Conservation (phyloP, 495 filamentous ascomycete species). For the Penicillium paxilli region DNA sequence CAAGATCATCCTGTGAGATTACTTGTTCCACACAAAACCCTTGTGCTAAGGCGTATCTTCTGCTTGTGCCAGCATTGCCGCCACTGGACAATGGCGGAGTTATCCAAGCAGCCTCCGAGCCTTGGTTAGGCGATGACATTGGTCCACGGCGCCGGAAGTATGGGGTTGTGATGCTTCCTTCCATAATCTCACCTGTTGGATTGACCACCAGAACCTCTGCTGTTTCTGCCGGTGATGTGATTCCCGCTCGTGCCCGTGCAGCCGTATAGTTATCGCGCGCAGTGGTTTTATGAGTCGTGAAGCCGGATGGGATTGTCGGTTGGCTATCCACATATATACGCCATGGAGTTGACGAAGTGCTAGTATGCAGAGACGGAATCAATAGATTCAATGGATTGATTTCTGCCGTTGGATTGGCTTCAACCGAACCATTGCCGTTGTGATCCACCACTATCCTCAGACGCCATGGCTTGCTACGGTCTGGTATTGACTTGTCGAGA, state of each 20-base stretch:
- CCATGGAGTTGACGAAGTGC: slow-evolving; percentile 26
- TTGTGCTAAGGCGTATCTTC: slow-evolving; percentile 73
- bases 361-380: slow-evolving; percentile 33
- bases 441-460: slow-evolving; percentile 55
- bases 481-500: slow-evolving; percentile 37
- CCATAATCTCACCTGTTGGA: slow-evolving; percentile 69
- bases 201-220: slow-evolving; percentile 78
- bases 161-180: slow-evolving; percentile 78
- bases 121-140: not conserved
- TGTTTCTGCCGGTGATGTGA: slow-evolving; percentile 48
- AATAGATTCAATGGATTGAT: slow-evolving; percentile 55
- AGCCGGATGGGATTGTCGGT: slow-evolving; percentile 54
- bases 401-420: slow-evolving; percentile 47
- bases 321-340: slow-evolving; percentile 57
- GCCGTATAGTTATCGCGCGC: slow-evolving; percentile 61
- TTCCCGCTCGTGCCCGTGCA: slow-evolving; percentile 59
- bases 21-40: slow-evolving; percentile 63
- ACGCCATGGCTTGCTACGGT: slow-evolving; percentile 41
- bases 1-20: slow-evolving; percentile 54
- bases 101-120: slow-evolving; percentile 29
- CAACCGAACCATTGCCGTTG: slow-evolving; percentile 49
- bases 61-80: slow-evolving; percentile 79
- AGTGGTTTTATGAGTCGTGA: slow-evolving; percentile 78
- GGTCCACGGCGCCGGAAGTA: slow-evolving; percentile 66
- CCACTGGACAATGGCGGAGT: slow-evolving; percentile 56